Percentiles rank a stretch among this genome's conserved stretches.
Conservation (phyloP, 805 yeast genomes). For the Middelhovenomyces tepae region DNA sequence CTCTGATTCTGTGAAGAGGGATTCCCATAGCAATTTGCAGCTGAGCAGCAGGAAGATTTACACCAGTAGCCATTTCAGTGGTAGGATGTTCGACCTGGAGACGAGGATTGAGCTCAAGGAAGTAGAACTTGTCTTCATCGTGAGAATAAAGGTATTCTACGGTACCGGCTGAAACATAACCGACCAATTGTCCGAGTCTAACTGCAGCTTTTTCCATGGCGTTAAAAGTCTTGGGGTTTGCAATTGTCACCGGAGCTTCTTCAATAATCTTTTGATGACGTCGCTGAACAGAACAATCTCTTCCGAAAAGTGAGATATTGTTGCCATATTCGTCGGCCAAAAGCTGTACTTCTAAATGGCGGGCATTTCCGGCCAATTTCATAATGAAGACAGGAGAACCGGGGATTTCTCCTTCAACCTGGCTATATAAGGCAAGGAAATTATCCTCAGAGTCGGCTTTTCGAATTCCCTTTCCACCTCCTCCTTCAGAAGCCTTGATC, state of each 20-base stretch:
- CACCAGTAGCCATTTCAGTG: slow-evolving; percentile 98
- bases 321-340: slow-evolving; percentile 98
- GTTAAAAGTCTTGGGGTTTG: slow-evolving; percentile 73
- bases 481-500: slow-evolving; percentile 99
- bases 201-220: slow-evolving; percentile 97
- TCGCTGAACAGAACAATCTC: slow-evolving; percentile 99
- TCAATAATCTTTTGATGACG: slow-evolving; percentile 98
- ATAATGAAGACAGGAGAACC: slow-evolving; percentile 98
- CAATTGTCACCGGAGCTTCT: slow-evolving; percentile 98
- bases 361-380: slow-evolving; percentile 95
- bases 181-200: slow-evolving; percentile 91
- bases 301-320: slow-evolving; percentile 92
- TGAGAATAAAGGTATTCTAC: slow-evolving; percentile 95
- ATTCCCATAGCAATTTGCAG: slow-evolving; percentile 99
- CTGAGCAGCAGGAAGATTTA: slow-evolving; percentile 96
- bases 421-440: slow-evolving; percentile 69
- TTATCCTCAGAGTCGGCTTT: slow-evolving; percentile 81
- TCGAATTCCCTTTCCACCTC: slow-evolving; percentile 99
- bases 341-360: slow-evolving; percentile 96
- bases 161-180: slow-evolving; percentile 98
- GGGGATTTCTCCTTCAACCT: slow-evolving; percentile 95
- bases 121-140: slow-evolving; percentile 89
- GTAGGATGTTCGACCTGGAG: slow-evolving; percentile 99
- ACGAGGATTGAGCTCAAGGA: slow-evolving; percentile 95
- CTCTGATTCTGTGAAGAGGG: slow-evolving; percentile 90